A percentile compares a stretch with the other conserved stretches of the same genome.
These are phyloP conservation scores for Haplosporangium sp. DNA, from an alignment of 371 early-diverging fungal genomes.

Conservation along the genomic window DNA sequence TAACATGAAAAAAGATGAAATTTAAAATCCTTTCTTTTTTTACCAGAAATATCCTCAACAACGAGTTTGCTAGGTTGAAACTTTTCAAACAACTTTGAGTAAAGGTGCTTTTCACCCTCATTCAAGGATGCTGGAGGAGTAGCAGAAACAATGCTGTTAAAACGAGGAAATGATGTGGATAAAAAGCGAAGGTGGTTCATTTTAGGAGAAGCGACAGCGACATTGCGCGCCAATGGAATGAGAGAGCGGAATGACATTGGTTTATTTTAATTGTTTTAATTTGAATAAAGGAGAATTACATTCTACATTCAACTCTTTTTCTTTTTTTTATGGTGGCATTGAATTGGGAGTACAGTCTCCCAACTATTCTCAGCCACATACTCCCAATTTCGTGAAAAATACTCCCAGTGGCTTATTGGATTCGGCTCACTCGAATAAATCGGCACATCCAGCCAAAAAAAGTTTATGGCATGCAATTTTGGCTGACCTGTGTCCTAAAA, in stretches of 20 bases:
- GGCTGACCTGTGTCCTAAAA: no score
- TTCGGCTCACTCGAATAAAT: no score
- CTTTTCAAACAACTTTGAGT: slow-evolving; percentile 75
- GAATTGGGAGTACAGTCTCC: no score
- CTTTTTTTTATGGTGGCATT: no score
- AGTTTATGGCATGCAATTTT: no score
- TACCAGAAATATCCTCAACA: slow-evolving; percentile 91
- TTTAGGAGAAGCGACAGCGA: neutral
- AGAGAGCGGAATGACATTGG: slow-evolving; percentile 32
- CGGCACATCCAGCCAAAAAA: no score
- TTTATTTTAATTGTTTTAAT: neutral
- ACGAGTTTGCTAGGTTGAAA: slow-evolving; percentile 76
- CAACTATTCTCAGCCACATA: no score
- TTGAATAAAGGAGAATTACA: neutral
- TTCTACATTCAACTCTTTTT: no score
- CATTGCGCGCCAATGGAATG: slow-evolving; percentile 26
- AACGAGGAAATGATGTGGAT: slow-evolving; percentile 20
- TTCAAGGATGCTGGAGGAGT: slow-evolving; percentile 56
- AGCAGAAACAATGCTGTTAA: slow-evolving; percentile 39
- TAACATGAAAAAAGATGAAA: neutral
- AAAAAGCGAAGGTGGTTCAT: slow-evolving; percentile 11
- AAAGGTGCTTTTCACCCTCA: slow-evolving; percentile 80
- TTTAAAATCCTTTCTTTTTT: neutral
- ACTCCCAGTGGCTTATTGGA: no score
- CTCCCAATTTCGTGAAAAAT: no score